Evolutionary conservation across 805 yeast species (phyloP).

Genomic region (Candida ulmi): DNA sequence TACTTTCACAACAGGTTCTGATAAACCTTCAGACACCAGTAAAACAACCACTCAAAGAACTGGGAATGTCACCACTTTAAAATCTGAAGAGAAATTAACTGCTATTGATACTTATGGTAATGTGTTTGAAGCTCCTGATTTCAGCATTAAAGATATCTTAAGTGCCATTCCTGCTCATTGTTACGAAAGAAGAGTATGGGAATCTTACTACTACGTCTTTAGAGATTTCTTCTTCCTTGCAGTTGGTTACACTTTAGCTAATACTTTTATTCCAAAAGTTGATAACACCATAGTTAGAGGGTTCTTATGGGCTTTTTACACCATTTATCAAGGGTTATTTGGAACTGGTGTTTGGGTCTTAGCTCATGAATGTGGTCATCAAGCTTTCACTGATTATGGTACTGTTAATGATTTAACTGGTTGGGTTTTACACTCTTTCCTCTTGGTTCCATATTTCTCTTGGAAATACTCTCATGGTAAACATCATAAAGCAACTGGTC

Average conservation of each 20-base stretch:
- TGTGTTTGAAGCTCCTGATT: conserved; percentile 56
- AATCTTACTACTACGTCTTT: conserved; percentile 45
- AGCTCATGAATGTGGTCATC: conserved; percentile 64
- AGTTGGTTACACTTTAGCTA: conserved; percentile 37
- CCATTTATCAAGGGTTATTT: conserved; percentile 39
- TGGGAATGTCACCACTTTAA: background rate
- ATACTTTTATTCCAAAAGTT: conserved; percentile 37
- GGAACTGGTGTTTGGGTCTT: conserved; percentile 58
- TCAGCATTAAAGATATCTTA: conserved; percentile 50
- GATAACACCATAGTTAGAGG: conserved; percentile 29
- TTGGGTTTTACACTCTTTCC: conserved; percentile 54
- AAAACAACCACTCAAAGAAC: conserved; percentile 1
- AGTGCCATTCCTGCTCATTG: conserved; percentile 57
- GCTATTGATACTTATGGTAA: conserved; percentile 32
- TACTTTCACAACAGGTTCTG: conserved; percentile 1
- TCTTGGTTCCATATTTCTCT: conserved; percentile 54
- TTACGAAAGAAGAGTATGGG: conserved; percentile 45
- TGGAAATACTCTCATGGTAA: conserved; percentile 58
- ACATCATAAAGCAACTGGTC: conserved; percentile 63
- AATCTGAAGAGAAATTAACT: background rate
- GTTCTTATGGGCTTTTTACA: conserved; percentile 35
- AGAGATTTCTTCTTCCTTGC: conserved; percentile 46
- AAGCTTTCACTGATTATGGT: conserved; percentile 53
- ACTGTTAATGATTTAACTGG: conserved; percentile 51
- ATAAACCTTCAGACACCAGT: background rate